phyloP scores from a whole-genome alignment of 73 alveolate species.

The Stentor coeruleus region DNA sequence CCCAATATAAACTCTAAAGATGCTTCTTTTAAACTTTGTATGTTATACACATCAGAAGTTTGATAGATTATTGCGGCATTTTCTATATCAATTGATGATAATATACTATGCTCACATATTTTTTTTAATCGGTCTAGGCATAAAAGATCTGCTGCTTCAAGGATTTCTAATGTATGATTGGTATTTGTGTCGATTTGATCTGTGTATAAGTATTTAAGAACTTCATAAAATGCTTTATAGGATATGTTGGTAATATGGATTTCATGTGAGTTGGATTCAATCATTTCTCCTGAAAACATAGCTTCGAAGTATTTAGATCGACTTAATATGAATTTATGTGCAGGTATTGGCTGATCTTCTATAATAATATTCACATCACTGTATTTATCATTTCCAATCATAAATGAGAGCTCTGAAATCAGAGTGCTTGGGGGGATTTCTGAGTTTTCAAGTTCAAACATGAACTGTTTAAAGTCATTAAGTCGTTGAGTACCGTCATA shows the following conservation, averaged over 20 bases:
- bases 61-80: constrained; percentile 63
- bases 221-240: constrained; percentile 34
- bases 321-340: constrained; percentile 52
- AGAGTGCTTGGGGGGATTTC: constrained; percentile 64
- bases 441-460: constrained; percentile 35
- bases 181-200: constrained; percentile 52
- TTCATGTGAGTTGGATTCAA: constrained; percentile 36
- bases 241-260: constrained; percentile 46
- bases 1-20: constrained; percentile 39
- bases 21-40: constrained; percentile 50
- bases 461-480: constrained; percentile 71
- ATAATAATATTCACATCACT: constrained; percentile 67
- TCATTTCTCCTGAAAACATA: constrained; percentile 42
- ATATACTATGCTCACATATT: constrained; percentile 29
- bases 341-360: constrained; percentile 52
- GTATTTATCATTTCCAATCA: constrained; percentile 26
- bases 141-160: constrained; percentile 38
- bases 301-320: constrained; percentile 60
- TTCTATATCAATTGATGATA: constrained; percentile 36
- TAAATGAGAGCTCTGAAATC: constrained; percentile 28
- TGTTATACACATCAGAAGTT: constrained; percentile 56
- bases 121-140: constrained; percentile 27
- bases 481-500: constrained; percentile 79
- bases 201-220: constrained; percentile 51
- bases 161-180: constrained; percentile 38